Evolutionary conservation across 768 basidiomycete species (phyloP).

Genomic region (Strobilomyces confusus): DNA sequence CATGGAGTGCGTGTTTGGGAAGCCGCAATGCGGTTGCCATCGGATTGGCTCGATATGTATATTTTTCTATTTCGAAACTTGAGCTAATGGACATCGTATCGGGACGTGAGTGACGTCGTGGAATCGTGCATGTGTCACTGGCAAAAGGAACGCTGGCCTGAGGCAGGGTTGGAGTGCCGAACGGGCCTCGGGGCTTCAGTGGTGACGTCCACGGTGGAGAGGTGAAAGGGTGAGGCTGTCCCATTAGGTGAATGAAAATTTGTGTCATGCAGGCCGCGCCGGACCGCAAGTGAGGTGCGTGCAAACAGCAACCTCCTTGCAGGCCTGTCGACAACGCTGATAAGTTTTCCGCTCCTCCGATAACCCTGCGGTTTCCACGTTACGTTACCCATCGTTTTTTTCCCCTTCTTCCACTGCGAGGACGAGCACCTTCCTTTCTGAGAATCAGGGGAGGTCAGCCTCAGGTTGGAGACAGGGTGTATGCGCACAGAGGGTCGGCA

Average conservation of each 20-base stretch:
- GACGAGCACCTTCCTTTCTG: conserved; percentile 12
- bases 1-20: conserved; percentile 5
- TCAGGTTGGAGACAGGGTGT: conserved; percentile 19
- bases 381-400: conserved; percentile 23
- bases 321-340: conserved; percentile 4
- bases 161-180: conserved; percentile 9
- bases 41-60: background rate
- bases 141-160: conserved; percentile 3
- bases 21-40: conserved; percentile 7
- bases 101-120: conserved; percentile 7
- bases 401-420: conserved; percentile 1
- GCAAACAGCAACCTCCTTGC: conserved; percentile 9
- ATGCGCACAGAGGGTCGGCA: conserved; percentile 11
- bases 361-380: conserved; percentile 19
- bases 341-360: conserved; percentile 21
- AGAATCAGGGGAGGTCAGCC: conserved; percentile 1
- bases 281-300: conserved; percentile 19
- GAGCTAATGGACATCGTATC: conserved; percentile 6
- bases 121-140: conserved; percentile 18
- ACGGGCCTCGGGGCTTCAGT: conserved; percentile 1
- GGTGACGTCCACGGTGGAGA: background rate
- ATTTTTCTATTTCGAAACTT: conserved; percentile 2
- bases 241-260: conserved; percentile 21
- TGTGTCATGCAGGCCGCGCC: conserved; percentile 5
- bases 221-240: conserved; percentile 17